Evolutionary conservation across 228 moss, liverwort and hornwort species (phyloP), one percentile per base, ranked within the genome.

Genomic region (Sphagnum magellanicum): DNA sequence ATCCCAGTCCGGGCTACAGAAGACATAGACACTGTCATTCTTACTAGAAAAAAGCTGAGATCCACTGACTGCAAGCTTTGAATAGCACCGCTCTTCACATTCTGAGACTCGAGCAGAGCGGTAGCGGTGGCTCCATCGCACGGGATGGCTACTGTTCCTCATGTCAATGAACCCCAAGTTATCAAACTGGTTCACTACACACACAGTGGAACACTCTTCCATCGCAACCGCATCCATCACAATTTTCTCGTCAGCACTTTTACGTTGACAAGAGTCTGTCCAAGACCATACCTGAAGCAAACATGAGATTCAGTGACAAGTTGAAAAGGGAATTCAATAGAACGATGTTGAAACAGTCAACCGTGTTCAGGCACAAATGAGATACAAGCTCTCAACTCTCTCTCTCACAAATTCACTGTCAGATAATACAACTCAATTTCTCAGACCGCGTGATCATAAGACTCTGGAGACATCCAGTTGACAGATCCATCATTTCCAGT

Each of bases 221-320:
- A 88, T 88, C 10, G 85, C 88, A 50, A 88, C 84, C 17, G 88
- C 82, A 72, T 88, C 88, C 85, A 88, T 84, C 5, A 85, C 84
- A 11, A 88, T 82, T 70, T 84, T 88, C 15, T 88, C 88, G 47
- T 85, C 84, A 0, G 78, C 53, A 4, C 50, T 74, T 5, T 79
- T 81, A 61, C 84, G 76, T 63, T 79, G 79, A 6, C 77, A 79
- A 61, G 82, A 67, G 65, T 85, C 84, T 10, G 78, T 80, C 88
- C 88, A 88, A 11, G 88, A 85, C 88, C 88, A 88, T 6, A 85
- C 86, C 85, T 85, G 68, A 8, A 8, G 12, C 55, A 12, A 55
- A 55, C 12, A 32, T 2, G 32, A 32, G 32, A 32, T 32, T 32
- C 32, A 32, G 32, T 32, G 32, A 32, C 32, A 32, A 32, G 3